Percentiles rank a stretch among this genome's conserved stretches.
These are phyloP conservation scores for Platanus orientalis DNA, from an alignment of 164 flowering plant genomes.

Conservation along the genomic window DNA sequence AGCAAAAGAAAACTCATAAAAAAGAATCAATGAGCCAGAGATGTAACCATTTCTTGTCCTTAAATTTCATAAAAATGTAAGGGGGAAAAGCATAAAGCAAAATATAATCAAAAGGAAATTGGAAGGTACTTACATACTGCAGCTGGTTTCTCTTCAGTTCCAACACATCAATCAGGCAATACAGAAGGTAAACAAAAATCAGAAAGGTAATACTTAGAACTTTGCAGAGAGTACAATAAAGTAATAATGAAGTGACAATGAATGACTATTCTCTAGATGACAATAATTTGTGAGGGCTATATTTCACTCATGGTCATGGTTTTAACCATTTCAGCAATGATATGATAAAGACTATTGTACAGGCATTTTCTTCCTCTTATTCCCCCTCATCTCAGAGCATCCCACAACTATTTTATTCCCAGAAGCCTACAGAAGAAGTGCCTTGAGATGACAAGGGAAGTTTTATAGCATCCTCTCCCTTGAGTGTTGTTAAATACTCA, in stretches of 20 bases:
- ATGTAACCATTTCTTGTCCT: too few relatives aligned
- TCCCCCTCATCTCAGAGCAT: too few relatives aligned
- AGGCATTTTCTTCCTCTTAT: not conserved
- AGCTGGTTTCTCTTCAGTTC: constrained; percentile 87
- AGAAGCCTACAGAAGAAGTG: constrained; percentile 3
- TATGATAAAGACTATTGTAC: not conserved
- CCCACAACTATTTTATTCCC: too few relatives aligned
- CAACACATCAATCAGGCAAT: constrained; percentile 29
- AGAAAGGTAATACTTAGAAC: constrained; percentile 8
- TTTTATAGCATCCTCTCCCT: not conserved
- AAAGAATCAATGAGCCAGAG: too few relatives aligned
- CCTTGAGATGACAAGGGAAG: not conserved
- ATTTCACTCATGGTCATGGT: too few relatives aligned
- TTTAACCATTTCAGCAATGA: not conserved
- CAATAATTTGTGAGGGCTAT: not conserved
- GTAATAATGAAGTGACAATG: not conserved
- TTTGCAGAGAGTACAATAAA: not conserved
- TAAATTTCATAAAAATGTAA: too few relatives aligned
- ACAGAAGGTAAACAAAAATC: constrained; percentile 5
- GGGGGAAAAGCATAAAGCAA: not conserved
- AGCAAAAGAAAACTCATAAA: too few relatives aligned
- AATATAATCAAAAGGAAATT: constrained; percentile 2
- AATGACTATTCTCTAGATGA: not conserved
- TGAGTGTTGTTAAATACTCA: not conserved
- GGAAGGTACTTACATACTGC: constrained; percentile 60